Evolutionary conservation across 768 basidiomycete genomes (phyloP).

Genomic region (Mycena rosella): DNA sequence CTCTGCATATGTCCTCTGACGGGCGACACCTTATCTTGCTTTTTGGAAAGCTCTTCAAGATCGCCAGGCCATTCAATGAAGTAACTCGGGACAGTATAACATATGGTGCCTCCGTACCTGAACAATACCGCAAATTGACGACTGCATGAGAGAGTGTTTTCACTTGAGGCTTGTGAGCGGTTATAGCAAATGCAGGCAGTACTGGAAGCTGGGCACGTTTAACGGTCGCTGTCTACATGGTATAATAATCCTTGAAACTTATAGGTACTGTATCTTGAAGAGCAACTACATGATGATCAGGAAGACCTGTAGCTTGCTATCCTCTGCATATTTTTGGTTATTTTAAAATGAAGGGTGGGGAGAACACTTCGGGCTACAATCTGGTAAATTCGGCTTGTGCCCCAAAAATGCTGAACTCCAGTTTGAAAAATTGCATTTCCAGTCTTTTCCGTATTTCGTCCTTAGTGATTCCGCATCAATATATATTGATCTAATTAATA

Average conservation of each 20-base stretch:
- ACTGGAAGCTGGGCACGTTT: conserved; percentile 42
- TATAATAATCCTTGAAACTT: conserved; percentile 1
- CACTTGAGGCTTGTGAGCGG: conserved; percentile 47
- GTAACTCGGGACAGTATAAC: conserved; percentile 45
- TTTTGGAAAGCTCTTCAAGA: background rate
- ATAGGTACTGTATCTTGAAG: conserved; percentile 34
- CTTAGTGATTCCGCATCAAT: no score
- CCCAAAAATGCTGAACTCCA: no score
- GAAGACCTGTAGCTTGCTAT: no score
- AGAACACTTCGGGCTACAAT: no score
- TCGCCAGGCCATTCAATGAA: background rate
- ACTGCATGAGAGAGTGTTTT: conserved; percentile 36
- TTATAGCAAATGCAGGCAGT: conserved; percentile 44
- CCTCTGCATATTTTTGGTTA: no score
- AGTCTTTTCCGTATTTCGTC: no score
- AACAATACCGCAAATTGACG: conserved; percentile 38
- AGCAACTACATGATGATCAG: conserved; percentile 28
- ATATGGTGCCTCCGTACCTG: conserved; percentile 41
- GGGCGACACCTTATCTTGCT: background rate
- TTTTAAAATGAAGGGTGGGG: no score
- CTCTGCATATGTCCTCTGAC: no score
- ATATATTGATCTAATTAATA: no score
- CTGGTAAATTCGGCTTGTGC: no score
- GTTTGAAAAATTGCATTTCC: no score
- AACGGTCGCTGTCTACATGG: conserved; percentile 4